These are phyloP conservation scores for Venturia nashicola DNA, from an alignment of 2,329 filamentous ascomycete species.

Conservation along the genomic window DNA sequence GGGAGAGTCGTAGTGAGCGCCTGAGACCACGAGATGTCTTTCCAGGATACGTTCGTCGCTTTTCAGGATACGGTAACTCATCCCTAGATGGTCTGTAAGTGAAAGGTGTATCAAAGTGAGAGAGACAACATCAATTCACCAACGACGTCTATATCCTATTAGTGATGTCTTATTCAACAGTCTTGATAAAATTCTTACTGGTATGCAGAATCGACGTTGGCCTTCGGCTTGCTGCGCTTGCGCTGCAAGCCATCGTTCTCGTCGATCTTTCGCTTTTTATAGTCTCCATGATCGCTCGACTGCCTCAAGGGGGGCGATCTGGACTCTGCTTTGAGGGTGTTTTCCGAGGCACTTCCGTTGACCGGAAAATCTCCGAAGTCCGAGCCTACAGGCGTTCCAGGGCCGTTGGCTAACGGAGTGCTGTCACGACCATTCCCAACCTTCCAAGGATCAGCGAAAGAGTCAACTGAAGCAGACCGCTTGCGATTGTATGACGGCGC, in stretches of 20 bases:
- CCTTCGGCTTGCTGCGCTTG: slow-evolving; percentile 1
- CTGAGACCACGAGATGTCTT: neutral
- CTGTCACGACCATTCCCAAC: neutral
- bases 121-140: neutral
- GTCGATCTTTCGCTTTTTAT: slow-evolving; percentile 2
- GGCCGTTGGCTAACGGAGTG: neutral
- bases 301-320: neutral
- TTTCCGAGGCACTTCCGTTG: slow-evolving; percentile 1
- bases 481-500: neutral
- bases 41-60: neutral
- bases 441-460: slow-evolving; percentile 5
- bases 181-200: neutral
- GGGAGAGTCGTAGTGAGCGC: neutral
- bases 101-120: neutral
- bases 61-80: neutral
- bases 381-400: slow-evolving; percentile 4
- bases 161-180: neutral
- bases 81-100: neutral
- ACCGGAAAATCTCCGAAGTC: slow-evolving; percentile 5
- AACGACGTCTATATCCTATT: slow-evolving; percentile 1
- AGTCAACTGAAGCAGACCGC: neutral
- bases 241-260: neutral
- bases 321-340: neutral
- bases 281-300: neutral
- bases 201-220: neutral